phyloP scores from a whole-genome alignment of 441 rosid species.

The Jatropha multifida region DNA sequence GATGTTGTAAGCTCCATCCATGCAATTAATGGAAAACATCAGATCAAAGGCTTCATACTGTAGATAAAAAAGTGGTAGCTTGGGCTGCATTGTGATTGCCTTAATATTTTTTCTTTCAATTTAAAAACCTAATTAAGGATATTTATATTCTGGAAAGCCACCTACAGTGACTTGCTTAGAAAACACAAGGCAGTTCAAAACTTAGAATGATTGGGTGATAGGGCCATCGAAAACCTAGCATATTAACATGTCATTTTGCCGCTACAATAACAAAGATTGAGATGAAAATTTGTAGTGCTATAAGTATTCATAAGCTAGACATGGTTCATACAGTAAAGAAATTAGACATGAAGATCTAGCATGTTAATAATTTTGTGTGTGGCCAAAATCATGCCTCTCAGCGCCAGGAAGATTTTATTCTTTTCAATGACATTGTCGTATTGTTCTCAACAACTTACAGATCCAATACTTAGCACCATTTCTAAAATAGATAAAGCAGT shows the following conservation, averaged over 20 bases:
- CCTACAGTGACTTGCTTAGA: not conserved
- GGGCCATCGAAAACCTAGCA: not conserved
- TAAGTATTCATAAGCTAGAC: too few species aligned
- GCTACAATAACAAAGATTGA: too few species aligned
- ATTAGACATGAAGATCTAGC: not conserved
- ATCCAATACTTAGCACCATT: not conserved
- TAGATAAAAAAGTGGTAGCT: not conserved
- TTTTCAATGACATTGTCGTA: not conserved
- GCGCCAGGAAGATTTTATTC: not conserved
- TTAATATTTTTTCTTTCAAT: not conserved
- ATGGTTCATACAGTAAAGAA: slow-evolving; percentile 8
- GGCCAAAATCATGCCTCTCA: not conserved
- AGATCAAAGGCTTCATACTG: not conserved
- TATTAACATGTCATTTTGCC: too few species aligned
- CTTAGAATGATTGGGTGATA: not conserved
- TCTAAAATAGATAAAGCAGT: not conserved
- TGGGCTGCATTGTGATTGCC: not conserved
- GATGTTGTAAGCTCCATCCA: not conserved
- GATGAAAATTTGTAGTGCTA: too few species aligned
- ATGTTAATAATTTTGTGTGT: too few species aligned
- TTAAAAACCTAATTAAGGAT: not conserved
- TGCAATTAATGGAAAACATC: not conserved
- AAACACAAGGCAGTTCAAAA: not conserved
- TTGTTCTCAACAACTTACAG: not conserved
- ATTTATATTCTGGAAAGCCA: not conserved